These are phyloP conservation scores for Mrakiaceae sp. DNA, from an alignment of 1,284 basidiomycete species.

Conservation along the genomic window DNA sequence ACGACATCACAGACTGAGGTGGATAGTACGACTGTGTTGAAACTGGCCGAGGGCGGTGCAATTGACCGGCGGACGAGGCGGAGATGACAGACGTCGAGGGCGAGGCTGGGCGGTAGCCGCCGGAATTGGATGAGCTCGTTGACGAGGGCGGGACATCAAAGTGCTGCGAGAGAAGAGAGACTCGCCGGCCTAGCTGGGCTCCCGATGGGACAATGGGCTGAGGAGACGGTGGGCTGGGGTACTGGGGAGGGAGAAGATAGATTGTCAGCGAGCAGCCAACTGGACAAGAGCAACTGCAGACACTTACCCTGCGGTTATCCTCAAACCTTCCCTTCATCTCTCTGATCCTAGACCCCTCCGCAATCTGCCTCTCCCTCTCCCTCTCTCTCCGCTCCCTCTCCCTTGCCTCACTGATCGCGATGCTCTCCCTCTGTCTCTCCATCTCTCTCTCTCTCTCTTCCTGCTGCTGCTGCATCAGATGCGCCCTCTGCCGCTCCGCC, in stretches of 20 bases:
- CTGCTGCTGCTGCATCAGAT: background rate
- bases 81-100: too few relatives aligned
- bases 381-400: background rate
- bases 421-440: background rate
- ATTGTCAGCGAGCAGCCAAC: background rate
- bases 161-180: slow-evolving; percentile 5
- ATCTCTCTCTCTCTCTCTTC: background rate
- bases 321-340: background rate
- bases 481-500: background rate
- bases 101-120: too few relatives aligned
- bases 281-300: background rate
- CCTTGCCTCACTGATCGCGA: background rate
- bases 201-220: background rate
- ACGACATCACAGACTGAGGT: too few relatives aligned
- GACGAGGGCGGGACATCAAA: background rate
- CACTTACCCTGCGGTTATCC: slow-evolving; percentile 2
- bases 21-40: too few relatives aligned
- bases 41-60: too few relatives aligned
- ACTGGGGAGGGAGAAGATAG: background rate
- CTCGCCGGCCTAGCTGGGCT: background rate
- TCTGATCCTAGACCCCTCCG: background rate
- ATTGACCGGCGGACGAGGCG: too few relatives aligned
- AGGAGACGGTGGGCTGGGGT: background rate
- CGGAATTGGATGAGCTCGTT: too few relatives aligned
- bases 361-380: background rate